Evolutionary conservation across 306 rosid genomes (phyloP).

Genomic region (Ceratonia siliqua): DNA sequence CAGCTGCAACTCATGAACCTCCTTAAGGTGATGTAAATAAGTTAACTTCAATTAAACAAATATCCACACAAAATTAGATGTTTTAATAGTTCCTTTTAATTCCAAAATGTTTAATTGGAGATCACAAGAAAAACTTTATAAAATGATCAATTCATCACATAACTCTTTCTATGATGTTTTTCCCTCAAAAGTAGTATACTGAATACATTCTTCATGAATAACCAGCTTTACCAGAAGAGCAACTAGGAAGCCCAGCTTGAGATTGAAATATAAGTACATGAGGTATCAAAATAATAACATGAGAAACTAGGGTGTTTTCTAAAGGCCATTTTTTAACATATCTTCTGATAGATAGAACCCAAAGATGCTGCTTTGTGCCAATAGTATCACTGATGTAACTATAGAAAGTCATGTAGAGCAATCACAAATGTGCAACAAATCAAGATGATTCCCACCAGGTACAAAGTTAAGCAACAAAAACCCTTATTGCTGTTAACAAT

Average conservation of each 20-base stretch:
- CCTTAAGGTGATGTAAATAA: background rate
- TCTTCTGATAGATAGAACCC: slow-evolving; percentile 2
- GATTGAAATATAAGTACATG: background rate
- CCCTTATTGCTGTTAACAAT: background rate
- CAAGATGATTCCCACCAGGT: slow-evolving; percentile 5
- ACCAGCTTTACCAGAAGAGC: background rate
- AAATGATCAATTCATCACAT: background rate
- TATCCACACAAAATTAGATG: background rate
- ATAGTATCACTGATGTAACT: background rate
- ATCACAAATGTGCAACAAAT: background rate
- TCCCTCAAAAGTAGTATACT: background rate
- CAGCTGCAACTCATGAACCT: background rate
- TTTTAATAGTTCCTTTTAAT: background rate
- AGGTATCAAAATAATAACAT: background rate
- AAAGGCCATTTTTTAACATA: background rate
- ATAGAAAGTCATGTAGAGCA: background rate
- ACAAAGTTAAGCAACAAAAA: background rate
- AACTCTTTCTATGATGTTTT: background rate
- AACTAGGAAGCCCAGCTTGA: background rate
- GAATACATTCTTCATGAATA: background rate
- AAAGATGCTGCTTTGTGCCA: background rate
- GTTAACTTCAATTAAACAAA: background rate
- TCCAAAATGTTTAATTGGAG: background rate
- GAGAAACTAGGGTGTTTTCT: background rate
- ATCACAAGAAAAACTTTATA: background rate